Evolutionary conservation across 257 asterid genomes (phyloP).

Genomic region (Solanum rostratum): DNA sequence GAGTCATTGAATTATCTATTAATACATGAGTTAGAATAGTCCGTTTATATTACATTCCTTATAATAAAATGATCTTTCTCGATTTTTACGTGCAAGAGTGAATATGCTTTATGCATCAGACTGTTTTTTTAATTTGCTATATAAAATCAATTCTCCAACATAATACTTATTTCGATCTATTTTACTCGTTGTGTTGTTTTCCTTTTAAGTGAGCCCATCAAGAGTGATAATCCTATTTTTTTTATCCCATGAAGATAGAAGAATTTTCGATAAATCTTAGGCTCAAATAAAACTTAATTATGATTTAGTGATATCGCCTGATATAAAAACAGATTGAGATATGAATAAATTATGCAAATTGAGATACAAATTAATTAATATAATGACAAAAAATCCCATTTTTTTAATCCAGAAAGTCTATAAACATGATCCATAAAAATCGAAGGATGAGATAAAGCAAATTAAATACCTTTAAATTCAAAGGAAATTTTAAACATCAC

Average conservation of each 20-base stretch:
- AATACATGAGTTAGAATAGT: too few species aligned
- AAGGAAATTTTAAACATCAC: neutral
- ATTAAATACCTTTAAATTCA: neutral
- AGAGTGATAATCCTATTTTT: neutral
- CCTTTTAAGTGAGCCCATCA: too few species aligned
- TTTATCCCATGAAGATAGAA: neutral
- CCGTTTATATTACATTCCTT: too few species aligned
- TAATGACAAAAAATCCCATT: neutral
- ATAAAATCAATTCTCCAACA: neutral
- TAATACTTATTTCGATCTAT: neutral
- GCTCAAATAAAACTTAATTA: too few species aligned
- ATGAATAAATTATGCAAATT: neutral
- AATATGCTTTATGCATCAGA: too few species aligned
- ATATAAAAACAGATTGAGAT: too few species aligned
- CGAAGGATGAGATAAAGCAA: neutral
- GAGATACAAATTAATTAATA: neutral
- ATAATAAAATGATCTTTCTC: too few species aligned
- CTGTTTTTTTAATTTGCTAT: too few species aligned
- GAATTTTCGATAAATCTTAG: neutral
- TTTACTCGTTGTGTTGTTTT: too few species aligned
- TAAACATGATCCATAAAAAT: neutral
- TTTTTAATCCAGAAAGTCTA: neutral
- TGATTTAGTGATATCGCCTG: too few species aligned
- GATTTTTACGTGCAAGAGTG: too few species aligned
- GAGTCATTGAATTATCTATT: too few species aligned